Evolutionary conservation across 2,329 filamentous ascomycete species (phyloP).

Genomic region (Exserohilum turcica): DNA sequence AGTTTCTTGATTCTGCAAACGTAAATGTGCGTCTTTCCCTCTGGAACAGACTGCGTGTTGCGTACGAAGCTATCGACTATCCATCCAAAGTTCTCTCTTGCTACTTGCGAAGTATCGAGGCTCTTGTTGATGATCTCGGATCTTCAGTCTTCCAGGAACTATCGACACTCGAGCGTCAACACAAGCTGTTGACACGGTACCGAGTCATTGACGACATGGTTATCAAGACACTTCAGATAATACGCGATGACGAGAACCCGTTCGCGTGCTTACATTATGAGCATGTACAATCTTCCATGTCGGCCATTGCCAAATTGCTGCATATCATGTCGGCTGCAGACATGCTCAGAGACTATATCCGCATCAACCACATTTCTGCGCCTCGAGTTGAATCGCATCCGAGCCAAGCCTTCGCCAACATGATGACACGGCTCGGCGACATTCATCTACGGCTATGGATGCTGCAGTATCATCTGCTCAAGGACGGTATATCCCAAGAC

Average conservation of each 20-base stretch:
- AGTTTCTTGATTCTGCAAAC: slow-evolving; percentile 80
- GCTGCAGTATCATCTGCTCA: slow-evolving; percentile 79
- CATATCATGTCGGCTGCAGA: slow-evolving; percentile 79
- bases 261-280: slow-evolving; percentile 85
- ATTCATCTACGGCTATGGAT: slow-evolving; percentile 89
- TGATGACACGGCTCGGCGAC: slow-evolving; percentile 77
- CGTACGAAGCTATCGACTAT: slow-evolving; percentile 85
- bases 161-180: slow-evolving; percentile 67
- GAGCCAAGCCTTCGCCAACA: slow-evolving; percentile 47
- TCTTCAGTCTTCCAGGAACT: slow-evolving; percentile 61
- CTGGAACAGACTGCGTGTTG: slow-evolving; percentile 88
- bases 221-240: slow-evolving; percentile 69
- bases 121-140: slow-evolving; percentile 74
- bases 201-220: slow-evolving; percentile 80
- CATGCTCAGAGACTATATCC: slow-evolving; percentile 83
- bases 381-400: slow-evolving; percentile 62
- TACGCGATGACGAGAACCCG: slow-evolving; percentile 67
- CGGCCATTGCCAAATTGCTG: slow-evolving; percentile 71
- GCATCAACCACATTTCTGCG: slow-evolving; percentile 71
- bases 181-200: slow-evolving; percentile 74
- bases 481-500: slow-evolving; percentile 73
- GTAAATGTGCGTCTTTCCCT: slow-evolving; percentile 83
- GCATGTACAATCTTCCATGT: slow-evolving; percentile 74
- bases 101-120: slow-evolving; percentile 81
- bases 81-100: slow-evolving; percentile 87